Conservation (phyloP, 2,329 filamentous ascomycete genomes). For the Nemania diffusa region DNA sequence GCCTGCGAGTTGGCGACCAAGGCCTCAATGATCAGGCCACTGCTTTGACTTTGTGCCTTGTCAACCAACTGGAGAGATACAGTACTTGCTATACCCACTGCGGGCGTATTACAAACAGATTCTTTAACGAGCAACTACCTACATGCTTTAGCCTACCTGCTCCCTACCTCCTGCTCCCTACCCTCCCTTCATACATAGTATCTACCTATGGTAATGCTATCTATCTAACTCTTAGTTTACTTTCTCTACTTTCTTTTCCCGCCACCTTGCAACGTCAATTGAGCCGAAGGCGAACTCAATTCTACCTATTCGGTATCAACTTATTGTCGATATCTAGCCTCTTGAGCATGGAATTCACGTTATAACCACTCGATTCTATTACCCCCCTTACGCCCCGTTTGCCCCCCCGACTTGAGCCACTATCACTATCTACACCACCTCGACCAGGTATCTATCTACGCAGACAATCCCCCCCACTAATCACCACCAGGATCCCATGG, state of each 20-base stretch:
- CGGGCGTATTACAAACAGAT: constrained; percentile 18
- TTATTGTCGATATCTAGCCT: neutral
- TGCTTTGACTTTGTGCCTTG: neutral
- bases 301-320: constrained; percentile 1
- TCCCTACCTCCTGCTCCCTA: too few relatives aligned
- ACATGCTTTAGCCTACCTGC: too few relatives aligned
- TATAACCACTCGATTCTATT: constrained; percentile 19
- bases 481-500: constrained; percentile 14
- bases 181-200: neutral
- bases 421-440: neutral
- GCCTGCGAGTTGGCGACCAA: constrained; percentile 24
- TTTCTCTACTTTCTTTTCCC: neutral
- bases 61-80: constrained; percentile 3
- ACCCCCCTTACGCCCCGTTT: neutral
- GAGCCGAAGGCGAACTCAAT: constrained; percentile 6
- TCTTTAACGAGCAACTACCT: constrained; percentile 10
- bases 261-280: constrained; percentile 12
- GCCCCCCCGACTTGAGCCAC: constrained; percentile 6
- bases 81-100: constrained; percentile 1
- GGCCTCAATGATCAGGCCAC: constrained; percentile 21
- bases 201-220: neutral
- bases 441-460: neutral
- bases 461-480: constrained; percentile 11
- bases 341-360: constrained; percentile 7
- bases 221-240: neutral